Evolutionary conservation across 495 filamentous ascomycete genomes (phyloP).

Genomic region (Pyrenula aspistea): DNA sequence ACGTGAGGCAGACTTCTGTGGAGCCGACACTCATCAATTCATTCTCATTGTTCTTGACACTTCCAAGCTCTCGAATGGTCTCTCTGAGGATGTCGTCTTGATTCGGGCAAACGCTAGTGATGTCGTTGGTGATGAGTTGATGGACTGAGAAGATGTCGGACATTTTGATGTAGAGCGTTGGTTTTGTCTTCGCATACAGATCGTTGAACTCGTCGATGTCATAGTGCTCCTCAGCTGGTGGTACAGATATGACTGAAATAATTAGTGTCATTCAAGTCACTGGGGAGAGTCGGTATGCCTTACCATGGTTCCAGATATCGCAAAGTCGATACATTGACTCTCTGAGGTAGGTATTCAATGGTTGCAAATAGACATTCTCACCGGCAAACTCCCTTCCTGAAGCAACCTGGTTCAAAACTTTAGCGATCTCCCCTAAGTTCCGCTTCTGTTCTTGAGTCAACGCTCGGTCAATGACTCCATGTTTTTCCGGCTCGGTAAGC

Average conservation of each 20-base stretch:
- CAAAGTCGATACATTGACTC: constrained; percentile 75
- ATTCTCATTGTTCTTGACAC: constrained; percentile 86
- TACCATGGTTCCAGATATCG: constrained; percentile 57
- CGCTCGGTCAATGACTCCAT: constrained; percentile 77
- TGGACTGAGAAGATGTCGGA: constrained; percentile 95
- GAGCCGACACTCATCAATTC: constrained; percentile 81
- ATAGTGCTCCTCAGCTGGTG: constrained; percentile 78
- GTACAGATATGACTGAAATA: constrained; percentile 60
- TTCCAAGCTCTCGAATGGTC: constrained; percentile 83
- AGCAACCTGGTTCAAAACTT: constrained; percentile 79
- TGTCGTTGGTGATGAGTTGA: constrained; percentile 68
- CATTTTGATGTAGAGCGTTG: constrained; percentile 97
- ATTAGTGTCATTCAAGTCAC: constrained; percentile 12
- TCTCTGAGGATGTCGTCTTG: constrained; percentile 85
- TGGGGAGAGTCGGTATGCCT: constrained; percentile 13
- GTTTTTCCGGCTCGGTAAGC: constrained; percentile 72
- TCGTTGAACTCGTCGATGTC: constrained; percentile 99
- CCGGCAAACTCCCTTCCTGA: constrained; percentile 79
- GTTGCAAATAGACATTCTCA: constrained; percentile 91
- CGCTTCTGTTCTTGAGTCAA: constrained; percentile 85
- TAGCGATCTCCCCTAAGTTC: constrained; percentile 81
- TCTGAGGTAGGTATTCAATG: constrained; percentile 77
- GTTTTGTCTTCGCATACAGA: constrained; percentile 87
- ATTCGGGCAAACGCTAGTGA: constrained; percentile 59
- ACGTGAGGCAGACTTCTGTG: constrained; percentile 80